A percentile compares a stretch with the other conserved stretches of the same genome.
Evolutionary conservation across 495 filamentous ascomycete genomes (phyloP).

Genomic region (Xylona heveae): DNA sequence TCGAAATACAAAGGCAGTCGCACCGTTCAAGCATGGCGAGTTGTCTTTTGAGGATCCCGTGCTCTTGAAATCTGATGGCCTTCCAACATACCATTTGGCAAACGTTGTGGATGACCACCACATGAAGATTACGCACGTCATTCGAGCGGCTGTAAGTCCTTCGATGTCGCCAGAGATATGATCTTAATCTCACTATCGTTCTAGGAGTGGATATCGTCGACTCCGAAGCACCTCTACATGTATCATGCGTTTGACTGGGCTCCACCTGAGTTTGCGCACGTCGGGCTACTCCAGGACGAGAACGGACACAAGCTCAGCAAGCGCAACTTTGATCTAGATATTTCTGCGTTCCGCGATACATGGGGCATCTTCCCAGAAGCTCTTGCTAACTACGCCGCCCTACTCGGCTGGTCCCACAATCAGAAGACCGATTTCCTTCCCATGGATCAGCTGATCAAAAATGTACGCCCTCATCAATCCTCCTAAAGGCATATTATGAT

Average conservation of each 20-base stretch:
- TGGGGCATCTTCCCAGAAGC: slow-evolving; percentile 48
- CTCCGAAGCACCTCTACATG: slow-evolving; percentile 67
- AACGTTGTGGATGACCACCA: slow-evolving; percentile 90
- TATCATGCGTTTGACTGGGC: slow-evolving; percentile 81
- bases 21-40: slow-evolving; percentile 6
- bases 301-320: slow-evolving; percentile 77
- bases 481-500: no score
- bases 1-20: slow-evolving; percentile 8
- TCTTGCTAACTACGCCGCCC: slow-evolving; percentile 62
- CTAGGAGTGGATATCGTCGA: slow-evolving; percentile 84
- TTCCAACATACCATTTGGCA: slow-evolving; percentile 89
- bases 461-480: slow-evolving; percentile 22
- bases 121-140: slow-evolving; percentile 91
- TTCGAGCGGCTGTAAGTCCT: slow-evolving; percentile 52
- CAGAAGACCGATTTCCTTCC: slow-evolving; percentile 44
- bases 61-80: slow-evolving; percentile 72
- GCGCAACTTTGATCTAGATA: slow-evolving; percentile 47
- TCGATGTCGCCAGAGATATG: background rate
- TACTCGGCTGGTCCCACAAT: slow-evolving; percentile 70
- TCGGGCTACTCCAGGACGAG: slow-evolving; percentile 62
- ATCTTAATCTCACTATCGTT: background rate
- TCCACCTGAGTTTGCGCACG: slow-evolving; percentile 69
- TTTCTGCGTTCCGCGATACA: slow-evolving; percentile 41
- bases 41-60: slow-evolving; percentile 51
- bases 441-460: slow-evolving; percentile 43